Conservation (phyloP, 768 basidiomycete genomes). For the Dentipellis fragilis region DNA sequence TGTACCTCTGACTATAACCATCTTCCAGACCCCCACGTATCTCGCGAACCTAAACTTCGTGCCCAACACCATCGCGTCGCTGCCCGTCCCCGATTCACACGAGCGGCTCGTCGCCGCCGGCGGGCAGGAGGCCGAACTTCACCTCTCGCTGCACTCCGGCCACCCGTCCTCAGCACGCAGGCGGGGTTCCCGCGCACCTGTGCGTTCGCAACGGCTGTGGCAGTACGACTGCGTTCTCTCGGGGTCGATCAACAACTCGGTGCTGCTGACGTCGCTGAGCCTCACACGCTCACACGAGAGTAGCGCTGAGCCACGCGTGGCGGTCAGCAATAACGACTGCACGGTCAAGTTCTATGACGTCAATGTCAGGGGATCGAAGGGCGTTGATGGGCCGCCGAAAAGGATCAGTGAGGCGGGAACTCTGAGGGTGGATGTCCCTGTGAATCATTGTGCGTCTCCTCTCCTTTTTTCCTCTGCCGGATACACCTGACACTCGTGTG, state of each 20-base stretch:
- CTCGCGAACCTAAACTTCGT: conserved; percentile 46
- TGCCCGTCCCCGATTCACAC: conserved; percentile 38
- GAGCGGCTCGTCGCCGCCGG: conserved; percentile 66
- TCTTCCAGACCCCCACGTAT: conserved; percentile 23
- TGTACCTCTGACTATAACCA: background rate
- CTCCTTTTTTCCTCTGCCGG: background rate
- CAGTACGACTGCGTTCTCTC: conserved; percentile 41
- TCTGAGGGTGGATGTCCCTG: conserved; percentile 52
- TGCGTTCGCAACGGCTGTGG: conserved; percentile 30
- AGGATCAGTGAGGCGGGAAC: conserved; percentile 40
- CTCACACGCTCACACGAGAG: conserved; percentile 51
- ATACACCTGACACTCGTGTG: no score
- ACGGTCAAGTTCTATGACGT: conserved; percentile 76
- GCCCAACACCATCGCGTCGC: conserved; percentile 55
- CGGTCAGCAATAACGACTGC: conserved; percentile 81
- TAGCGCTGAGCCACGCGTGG: conserved; percentile 64
- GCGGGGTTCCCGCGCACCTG: conserved; percentile 6
- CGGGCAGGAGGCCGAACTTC: conserved; percentile 63
- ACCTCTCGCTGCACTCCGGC: conserved; percentile 42
- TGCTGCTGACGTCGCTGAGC: conserved; percentile 53
- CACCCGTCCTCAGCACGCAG: conserved; percentile 4
- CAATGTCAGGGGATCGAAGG: conserved; percentile 33
- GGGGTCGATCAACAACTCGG: conserved; percentile 78
- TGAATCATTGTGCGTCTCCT: conserved; percentile 68
- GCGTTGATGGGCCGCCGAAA: conserved; percentile 26